A percentile compares a stretch with the other conserved stretches of the same genome.
Evolutionary conservation across 73 alveolate genomes (phyloP).

Genomic region (Paraurostyla sp.): DNA sequence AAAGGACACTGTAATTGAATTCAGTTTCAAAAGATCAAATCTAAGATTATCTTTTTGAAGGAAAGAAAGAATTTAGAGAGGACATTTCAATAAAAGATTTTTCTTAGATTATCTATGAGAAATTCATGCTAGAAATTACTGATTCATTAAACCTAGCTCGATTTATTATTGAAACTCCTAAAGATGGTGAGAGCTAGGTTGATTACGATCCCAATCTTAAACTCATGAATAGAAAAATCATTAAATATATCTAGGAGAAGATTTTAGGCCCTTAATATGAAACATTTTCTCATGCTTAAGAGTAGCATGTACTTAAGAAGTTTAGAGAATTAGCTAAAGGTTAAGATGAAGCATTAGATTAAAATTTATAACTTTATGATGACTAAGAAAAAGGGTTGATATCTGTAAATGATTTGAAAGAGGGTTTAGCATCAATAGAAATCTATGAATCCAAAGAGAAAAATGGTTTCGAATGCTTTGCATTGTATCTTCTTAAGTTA

Average conservation of each 20-base stretch:
- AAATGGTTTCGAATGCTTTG: slow-evolving; percentile 8
- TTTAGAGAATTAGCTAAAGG: slow-evolving; percentile 2
- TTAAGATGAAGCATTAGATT: not conserved
- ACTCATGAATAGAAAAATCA: slow-evolving; percentile 23
- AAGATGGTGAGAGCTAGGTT: not conserved
- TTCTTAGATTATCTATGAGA: not conserved
- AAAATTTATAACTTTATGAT: not conserved
- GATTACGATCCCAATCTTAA: slow-evolving; percentile 9
- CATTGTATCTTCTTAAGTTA: not conserved
- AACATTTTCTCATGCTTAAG: not conserved
- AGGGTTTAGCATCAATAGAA: not conserved
- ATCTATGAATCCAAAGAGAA: slow-evolving; percentile 4
- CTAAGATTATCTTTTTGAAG: not conserved
- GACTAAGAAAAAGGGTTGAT: slow-evolving; percentile 17
- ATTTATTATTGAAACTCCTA: slow-evolving; percentile 10
- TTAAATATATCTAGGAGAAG: not conserved
- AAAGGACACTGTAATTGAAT: not conserved
- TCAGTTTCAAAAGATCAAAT: not conserved
- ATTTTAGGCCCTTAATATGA: not conserved
- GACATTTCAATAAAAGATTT: slow-evolving; percentile 34
- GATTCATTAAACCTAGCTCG: not conserved
- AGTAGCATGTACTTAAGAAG: not conserved
- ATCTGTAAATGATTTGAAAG: slow-evolving; percentile 2
- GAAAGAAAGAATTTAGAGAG: not conserved
- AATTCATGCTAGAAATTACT: not conserved